Percentiles rank a stretch among this genome's conserved stretches.
Conservation (phyloP, 257 asterid genomes). For the Solanum chiquidenum region DNA sequence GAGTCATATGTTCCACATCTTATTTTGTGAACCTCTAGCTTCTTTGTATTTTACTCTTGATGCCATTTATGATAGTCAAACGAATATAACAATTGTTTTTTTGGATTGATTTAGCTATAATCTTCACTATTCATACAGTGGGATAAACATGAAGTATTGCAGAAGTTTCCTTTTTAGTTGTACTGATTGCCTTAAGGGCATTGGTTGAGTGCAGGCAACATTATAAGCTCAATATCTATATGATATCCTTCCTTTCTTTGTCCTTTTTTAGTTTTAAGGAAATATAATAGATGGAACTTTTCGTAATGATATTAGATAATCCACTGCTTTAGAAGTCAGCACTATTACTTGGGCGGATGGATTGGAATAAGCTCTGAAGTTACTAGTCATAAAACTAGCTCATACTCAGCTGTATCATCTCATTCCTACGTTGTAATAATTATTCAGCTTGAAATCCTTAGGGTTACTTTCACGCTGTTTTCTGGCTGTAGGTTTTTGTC, state of each 20-base stretch:
- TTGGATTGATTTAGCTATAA: neutral
- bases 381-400: neutral
- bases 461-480: neutral
- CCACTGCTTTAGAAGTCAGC: neutral
- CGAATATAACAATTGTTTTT: neutral
- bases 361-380: neutral
- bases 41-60: neutral
- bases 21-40: neutral
- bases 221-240: neutral
- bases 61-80: neutral
- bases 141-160: neutral
- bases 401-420: neutral
- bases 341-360: neutral
- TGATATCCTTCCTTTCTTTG: neutral
- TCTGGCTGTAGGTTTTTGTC: neutral
- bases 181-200: neutral
- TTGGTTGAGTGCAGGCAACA: neutral
- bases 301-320: neutral
- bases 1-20: neutral
- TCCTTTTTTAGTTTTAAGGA: neutral
- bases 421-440: neutral
- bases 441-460: neutral
- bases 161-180: neutral
- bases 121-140: neutral
- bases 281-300: neutral